phyloP scores from a whole-genome alignment of 2,329 filamentous ascomycete species.

The Berkeleyomyces basicola region DNA sequence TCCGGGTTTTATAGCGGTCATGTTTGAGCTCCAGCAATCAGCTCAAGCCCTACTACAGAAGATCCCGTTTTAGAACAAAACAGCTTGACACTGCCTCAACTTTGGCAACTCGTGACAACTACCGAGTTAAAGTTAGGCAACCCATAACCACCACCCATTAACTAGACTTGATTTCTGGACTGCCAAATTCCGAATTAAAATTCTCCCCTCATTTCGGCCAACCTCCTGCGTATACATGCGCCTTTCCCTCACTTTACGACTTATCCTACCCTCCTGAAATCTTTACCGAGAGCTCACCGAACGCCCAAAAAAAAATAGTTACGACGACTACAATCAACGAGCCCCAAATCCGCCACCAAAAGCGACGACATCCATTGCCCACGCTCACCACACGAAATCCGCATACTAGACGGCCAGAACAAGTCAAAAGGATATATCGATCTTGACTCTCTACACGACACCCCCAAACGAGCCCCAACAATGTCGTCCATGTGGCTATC shows the following conservation, averaged over 20 bases:
- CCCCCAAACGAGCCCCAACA: constrained; percentile 18
- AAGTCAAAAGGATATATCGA: neutral
- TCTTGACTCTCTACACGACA: neutral
- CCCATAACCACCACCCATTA: neutral
- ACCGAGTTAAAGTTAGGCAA: neutral
- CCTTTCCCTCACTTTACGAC: neutral
- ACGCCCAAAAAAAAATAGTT: neutral
- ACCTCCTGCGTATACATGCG: neutral
- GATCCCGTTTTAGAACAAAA: neutral
- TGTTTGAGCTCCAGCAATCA: neutral
- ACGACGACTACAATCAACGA: neutral
- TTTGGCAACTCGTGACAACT: neutral
- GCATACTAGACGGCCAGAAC: neutral
- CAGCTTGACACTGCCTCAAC: neutral
- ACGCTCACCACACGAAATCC: neutral
- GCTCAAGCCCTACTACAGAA: neutral
- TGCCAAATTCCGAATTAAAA: neutral
- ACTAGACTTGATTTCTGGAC: neutral
- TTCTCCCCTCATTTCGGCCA: neutral
- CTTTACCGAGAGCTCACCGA: neutral
- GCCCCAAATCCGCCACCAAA: neutral
- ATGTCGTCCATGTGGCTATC: constrained; percentile 94
- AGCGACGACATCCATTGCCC: neutral
- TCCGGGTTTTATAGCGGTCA: neutral
- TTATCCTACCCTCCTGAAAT: neutral